Base-by-base conservation (phyloP, 176 grass and related monocot genomes). In the Oryza coarctata region DNA sequence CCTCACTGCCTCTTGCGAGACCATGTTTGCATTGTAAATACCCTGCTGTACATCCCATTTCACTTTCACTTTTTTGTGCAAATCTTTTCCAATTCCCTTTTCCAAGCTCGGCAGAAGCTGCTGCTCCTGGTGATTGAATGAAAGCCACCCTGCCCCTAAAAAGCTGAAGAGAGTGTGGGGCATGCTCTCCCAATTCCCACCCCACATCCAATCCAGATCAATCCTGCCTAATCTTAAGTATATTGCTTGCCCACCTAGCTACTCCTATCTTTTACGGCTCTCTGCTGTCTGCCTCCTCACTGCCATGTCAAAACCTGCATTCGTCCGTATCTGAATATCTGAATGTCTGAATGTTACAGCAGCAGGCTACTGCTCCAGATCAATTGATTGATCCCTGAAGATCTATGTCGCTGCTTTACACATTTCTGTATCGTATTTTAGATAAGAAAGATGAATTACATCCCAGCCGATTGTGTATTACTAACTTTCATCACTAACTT, bases 71-170 rank as follows among this genome's bases (percentile, higher is more conserved):
- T 84, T 84, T 68, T 58, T 22, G 32, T 68, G 44, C 63, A 76
- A 76, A 76, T 77, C 82, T 43, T 84, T 84, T 68, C 6, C 8
- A 55, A 40, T 30, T 39, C 63, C 82, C 73, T 68, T 84, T 84
- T 88, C n/a, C 50, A 38, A 65, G 38, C 45, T 38, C 55, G 38
- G 86, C 79, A 85, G 69, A 29, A 43, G 13, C 66, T 80, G 63
- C 63, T 31, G 29, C n/a, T 60, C 20, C 65, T 74, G 18, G 32
- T 41, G 60, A 83, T 38, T 65, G 71, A 65, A 7, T 77, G 83
- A 85, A 78, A 85, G 83, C 50, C 75, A 64, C 83, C 65, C 83
- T 72, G 47, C 78, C 68, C 70, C 85, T 86, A 81, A 45, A 81
- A 75, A 81, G 62, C 68, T 57, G 32, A 18, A n/a, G 49, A 55